A percentile compares a stretch with the other conserved stretches of the same genome.
These are phyloP conservation scores for Xylaria sp. DNA, from an alignment of 2,329 filamentous ascomycete genomes.

Conservation along the genomic window DNA sequence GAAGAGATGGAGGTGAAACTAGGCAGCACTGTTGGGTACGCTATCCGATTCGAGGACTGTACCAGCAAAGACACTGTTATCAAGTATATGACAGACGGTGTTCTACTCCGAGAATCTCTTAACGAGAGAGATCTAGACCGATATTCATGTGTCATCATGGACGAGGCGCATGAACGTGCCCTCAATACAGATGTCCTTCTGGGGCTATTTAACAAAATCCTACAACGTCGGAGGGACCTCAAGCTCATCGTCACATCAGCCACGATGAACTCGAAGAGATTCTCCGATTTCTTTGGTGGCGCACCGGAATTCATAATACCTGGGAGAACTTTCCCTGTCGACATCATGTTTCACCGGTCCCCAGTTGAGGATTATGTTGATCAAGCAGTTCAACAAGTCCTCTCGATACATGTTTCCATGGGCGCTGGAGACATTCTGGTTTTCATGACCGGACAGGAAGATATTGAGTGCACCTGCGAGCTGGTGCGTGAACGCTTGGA, in stretches of 20 bases:
- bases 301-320: conserved; percentile 97
- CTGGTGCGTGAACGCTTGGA: conserved; percentile 87
- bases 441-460: conserved; percentile 99
- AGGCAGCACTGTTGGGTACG: conserved; percentile 90
- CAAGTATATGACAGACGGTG: conserved; percentile 99
- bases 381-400: conserved; percentile 92
- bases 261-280: conserved; percentile 97
- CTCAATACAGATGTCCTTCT: conserved; percentile 97
- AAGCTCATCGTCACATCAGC: conserved; percentile 98
- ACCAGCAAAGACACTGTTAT: conserved; percentile 95
- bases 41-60: conserved; percentile 98
- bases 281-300: conserved; percentile 94
- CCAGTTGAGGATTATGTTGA: conserved; percentile 99
- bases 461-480: conserved; percentile 97
- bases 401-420: conserved; percentile 96
- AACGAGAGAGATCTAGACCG: conserved; percentile 93
- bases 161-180: conserved; percentile 96
- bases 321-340: conserved; percentile 94
- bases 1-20: conserved; percentile 98
- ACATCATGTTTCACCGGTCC: conserved; percentile 93
- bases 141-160: conserved; percentile 99
- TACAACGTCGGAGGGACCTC: conserved; percentile 86
- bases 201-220: conserved; percentile 96
- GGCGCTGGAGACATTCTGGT: conserved; percentile 92
- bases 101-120: conserved; percentile 90